Conservation (phyloP, 2,329 filamentous ascomycete genomes). For the Apiospora pterosperma region DNA sequence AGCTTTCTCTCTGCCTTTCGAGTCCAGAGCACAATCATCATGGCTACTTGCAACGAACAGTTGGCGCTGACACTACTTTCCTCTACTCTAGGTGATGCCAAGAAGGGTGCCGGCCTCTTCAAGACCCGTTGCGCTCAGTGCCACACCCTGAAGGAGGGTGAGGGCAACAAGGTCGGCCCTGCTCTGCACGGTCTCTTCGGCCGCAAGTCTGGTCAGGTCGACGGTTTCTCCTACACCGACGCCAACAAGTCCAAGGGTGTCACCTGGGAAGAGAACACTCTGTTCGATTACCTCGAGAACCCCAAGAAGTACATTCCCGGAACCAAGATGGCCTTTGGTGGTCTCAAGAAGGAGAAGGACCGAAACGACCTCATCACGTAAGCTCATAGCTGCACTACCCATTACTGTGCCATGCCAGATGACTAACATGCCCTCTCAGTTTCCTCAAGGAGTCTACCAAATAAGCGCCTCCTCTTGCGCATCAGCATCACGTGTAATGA, state of each 20-base stretch:
- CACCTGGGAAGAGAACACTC: constrained; percentile 78
- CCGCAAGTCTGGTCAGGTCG: constrained; percentile 87
- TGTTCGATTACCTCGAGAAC: constrained; percentile 99
- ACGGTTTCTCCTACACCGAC: constrained; percentile 96
- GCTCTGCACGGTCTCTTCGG: constrained; percentile 97
- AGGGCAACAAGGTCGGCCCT: constrained; percentile 97
- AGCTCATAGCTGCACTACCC: constrained; percentile 32
- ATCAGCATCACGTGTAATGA: constrained; percentile 28
- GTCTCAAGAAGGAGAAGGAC: constrained; percentile 99
- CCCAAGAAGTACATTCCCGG: constrained; percentile 99
- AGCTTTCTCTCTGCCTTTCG: neutral
- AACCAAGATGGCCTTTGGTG: constrained; percentile 99
- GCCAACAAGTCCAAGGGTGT: constrained; percentile 99
- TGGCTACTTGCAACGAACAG: neutral
- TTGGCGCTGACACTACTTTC: neutral
- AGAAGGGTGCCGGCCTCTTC: constrained; percentile 99
- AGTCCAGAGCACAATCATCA: neutral
- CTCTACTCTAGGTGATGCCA: constrained; percentile 67
- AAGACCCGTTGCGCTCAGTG: constrained; percentile 98
- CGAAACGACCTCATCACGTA: constrained; percentile 98
- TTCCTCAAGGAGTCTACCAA: constrained; percentile 68
- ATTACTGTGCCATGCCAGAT: neutral
- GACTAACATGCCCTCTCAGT: constrained; percentile 37
- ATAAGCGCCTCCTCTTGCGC: constrained; percentile 44
- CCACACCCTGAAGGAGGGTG: constrained; percentile 89